phyloP scores from a whole-genome alignment of 768 basidiomycete genomes.

The Leucocoprinus sp. region DNA sequence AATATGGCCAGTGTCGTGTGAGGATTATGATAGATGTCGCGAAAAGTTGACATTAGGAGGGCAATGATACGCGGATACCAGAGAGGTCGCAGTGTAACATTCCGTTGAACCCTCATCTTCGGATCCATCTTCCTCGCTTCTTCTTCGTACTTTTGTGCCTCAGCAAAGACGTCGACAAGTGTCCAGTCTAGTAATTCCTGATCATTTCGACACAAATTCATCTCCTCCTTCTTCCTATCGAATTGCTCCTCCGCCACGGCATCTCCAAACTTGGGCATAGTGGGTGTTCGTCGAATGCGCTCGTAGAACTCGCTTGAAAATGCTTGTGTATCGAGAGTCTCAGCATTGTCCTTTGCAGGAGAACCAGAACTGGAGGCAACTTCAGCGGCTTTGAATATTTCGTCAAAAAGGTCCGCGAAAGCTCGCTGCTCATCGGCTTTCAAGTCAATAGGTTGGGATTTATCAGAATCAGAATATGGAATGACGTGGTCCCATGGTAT shows the following conservation, averaged over 20 bases:
- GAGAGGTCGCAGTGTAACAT: conserved; percentile 44
- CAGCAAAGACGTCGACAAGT: conserved; percentile 56
- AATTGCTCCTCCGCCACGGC: conserved; percentile 43
- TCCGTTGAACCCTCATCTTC: conserved; percentile 17
- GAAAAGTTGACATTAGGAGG: conserved; percentile 67
- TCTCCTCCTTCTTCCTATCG: conserved; percentile 65
- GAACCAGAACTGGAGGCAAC: neutral
- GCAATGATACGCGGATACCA: conserved; percentile 73
- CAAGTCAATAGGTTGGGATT: conserved; percentile 13
- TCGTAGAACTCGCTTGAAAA: conserved; percentile 29
- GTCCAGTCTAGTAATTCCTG: conserved; percentile 70
- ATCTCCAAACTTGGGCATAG: conserved; percentile 45
- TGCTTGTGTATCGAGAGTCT: neutral
- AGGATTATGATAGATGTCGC: conserved; percentile 72
- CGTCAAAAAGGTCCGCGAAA: conserved; percentile 21
- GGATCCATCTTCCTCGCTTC: conserved; percentile 28
- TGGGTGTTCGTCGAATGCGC: conserved; percentile 47
- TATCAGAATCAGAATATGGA: conserved; percentile 4
- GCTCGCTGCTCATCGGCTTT: conserved; percentile 11
- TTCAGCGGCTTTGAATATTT: conserved; percentile 7
- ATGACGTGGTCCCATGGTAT: conserved; percentile 15
- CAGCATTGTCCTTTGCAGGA: neutral
- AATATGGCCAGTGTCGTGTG: conserved; percentile 79
- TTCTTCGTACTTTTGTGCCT: conserved; percentile 41
- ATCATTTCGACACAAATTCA: conserved; percentile 63